phyloP scores from a whole-genome alignment of 805 yeast species.

The Komagataella ulmi region DNA sequence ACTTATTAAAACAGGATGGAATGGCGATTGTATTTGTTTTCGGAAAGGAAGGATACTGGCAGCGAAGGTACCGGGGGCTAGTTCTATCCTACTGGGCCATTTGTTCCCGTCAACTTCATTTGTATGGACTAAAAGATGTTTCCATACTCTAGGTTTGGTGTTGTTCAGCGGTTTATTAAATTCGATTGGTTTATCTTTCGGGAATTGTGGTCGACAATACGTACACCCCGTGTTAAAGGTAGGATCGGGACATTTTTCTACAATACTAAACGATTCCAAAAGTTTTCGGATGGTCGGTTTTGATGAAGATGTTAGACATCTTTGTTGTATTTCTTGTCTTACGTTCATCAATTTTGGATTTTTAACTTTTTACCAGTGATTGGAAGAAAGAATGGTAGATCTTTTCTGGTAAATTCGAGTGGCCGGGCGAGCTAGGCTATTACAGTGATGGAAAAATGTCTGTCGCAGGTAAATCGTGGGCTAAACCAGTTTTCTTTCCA shows the following conservation, averaged over 20 bases:
- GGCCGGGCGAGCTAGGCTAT: too few species aligned
- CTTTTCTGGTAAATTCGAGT: too few species aligned
- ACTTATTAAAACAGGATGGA: slow-evolving; percentile 37
- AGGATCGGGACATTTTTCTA: slow-evolving; percentile 34
- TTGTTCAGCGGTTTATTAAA: slow-evolving; percentile 23
- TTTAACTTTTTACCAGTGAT: too few species aligned
- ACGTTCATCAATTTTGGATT: background rate
- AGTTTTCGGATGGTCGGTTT: background rate
- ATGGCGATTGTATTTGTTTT: slow-evolving; percentile 23
- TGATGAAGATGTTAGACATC: background rate
- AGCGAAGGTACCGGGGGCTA: slow-evolving; percentile 28
- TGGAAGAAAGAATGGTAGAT: too few species aligned
- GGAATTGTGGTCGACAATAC: slow-evolving; percentile 32
- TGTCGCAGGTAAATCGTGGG: too few species aligned
- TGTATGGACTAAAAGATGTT: slow-evolving; percentile 40
- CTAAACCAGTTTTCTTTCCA: too few species aligned
- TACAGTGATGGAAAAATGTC: too few species aligned
- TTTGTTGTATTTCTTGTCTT: background rate
- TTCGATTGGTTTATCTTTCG: slow-evolving; percentile 27
- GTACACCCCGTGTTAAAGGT: slow-evolving; percentile 50
- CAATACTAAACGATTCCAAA: slow-evolving; percentile 1
- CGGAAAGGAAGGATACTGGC: slow-evolving; percentile 19
- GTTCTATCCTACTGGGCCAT: slow-evolving; percentile 41
- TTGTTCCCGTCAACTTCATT: slow-evolving; percentile 21
- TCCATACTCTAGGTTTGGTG: slow-evolving; percentile 38